These are phyloP conservation scores for Trichoderma virens DNA, from an alignment of 495 filamentous ascomycete species.

Conservation along the genomic window DNA sequence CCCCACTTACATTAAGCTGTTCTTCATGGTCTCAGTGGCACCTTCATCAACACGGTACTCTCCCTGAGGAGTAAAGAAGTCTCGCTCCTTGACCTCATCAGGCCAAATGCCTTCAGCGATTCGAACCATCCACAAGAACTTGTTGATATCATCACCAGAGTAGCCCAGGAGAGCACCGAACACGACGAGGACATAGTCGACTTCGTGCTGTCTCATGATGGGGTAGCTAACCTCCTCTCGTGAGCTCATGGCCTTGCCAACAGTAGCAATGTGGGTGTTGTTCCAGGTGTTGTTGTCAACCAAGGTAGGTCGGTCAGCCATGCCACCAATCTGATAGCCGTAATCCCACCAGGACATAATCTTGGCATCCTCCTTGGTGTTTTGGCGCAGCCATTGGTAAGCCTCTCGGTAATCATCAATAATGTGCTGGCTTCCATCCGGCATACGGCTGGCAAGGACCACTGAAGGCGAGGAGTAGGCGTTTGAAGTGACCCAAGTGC, in stretches of 20 bases:
- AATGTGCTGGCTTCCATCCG: slow-evolving; percentile 94
- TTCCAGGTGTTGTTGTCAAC: slow-evolving; percentile 99
- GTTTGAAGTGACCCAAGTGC: slow-evolving; percentile 98
- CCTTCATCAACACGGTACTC: slow-evolving; percentile 93
- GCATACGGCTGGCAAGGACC: slow-evolving; percentile 82
- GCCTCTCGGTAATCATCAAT: slow-evolving; percentile 99
- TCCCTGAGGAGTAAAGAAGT: slow-evolving; percentile 90
- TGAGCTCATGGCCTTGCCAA: slow-evolving; percentile 98
- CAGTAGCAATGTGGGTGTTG: slow-evolving; percentile 99
- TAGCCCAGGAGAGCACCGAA: slow-evolving; percentile 96
- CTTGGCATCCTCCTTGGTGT: slow-evolving; percentile 89
- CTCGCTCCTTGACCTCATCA: slow-evolving; percentile 93
- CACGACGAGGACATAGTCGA: slow-evolving; percentile 95
- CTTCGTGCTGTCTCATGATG: slow-evolving; percentile 95
- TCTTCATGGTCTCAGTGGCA: slow-evolving; percentile 96
- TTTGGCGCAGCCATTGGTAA: slow-evolving; percentile 99
- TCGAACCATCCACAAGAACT: slow-evolving; percentile 99
- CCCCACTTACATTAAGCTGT: slow-evolving; percentile 85
- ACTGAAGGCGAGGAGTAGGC: slow-evolving; percentile 98
- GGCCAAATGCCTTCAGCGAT: slow-evolving; percentile 99
- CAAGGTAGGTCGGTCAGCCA: slow-evolving; percentile 95
- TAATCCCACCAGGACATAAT: slow-evolving; percentile 99
- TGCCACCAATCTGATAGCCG: slow-evolving; percentile 98
- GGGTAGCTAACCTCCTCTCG: slow-evolving; percentile 97
- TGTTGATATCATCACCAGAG: slow-evolving; percentile 99